A percentile compares a stretch with the other conserved stretches of the same genome.
These are phyloP conservation scores for Solanum pennellii DNA, from an alignment of 257 asterid genomes.

Conservation along the genomic window DNA sequence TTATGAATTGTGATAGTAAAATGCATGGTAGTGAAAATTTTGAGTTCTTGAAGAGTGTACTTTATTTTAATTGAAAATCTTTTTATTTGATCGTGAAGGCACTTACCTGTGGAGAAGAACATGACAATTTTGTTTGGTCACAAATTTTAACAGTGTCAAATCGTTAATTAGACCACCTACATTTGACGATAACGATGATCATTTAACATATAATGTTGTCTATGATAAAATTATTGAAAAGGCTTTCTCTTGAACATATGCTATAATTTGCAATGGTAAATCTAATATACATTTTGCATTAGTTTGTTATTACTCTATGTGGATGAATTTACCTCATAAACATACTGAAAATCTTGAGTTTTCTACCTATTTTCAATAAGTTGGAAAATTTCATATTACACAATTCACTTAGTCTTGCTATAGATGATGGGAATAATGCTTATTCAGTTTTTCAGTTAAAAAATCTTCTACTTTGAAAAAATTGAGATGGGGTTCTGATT, in stretches of 20 bases:
- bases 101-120: slow-evolving; percentile 75
- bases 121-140: slow-evolving; percentile 40
- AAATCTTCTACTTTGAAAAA: slow-evolving; percentile 24
- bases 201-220: no score
- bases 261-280: no score
- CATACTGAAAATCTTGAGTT: slow-evolving; percentile 23
- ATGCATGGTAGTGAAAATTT: neutral
- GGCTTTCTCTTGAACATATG: no score
- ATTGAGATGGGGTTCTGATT: slow-evolving; percentile 37
- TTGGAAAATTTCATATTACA: slow-evolving; percentile 30
- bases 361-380: slow-evolving; percentile 46
- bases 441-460: slow-evolving; percentile 19
- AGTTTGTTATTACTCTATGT: slow-evolving; percentile 25
- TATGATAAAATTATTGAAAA: no score
- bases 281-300: no score
- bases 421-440: slow-evolving; percentile 28
- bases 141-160: no score
- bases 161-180: no score
- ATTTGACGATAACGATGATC: no score
- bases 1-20: neutral
- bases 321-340: slow-evolving; percentile 46
- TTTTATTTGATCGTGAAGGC: slow-evolving; percentile 40
- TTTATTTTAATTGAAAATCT: neutral
- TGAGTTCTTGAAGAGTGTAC: neutral
- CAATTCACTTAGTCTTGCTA: slow-evolving; percentile 27